Percentiles rank a stretch among this genome's conserved stretches.
Conservation (phyloP, 306 rosid genomes). For the Trifolium subterraneum region DNA sequence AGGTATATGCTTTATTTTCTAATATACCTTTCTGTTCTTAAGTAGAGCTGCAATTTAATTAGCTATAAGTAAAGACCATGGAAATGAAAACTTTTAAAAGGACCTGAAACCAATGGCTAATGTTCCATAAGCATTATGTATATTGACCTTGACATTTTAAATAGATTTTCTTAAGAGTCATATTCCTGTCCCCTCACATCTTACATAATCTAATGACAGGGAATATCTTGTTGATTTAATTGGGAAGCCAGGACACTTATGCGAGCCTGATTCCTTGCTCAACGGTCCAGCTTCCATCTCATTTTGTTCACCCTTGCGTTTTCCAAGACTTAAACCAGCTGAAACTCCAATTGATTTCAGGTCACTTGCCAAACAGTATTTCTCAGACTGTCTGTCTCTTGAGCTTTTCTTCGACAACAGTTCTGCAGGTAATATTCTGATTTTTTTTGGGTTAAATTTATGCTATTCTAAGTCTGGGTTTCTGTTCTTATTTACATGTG, state of each 20-base stretch:
- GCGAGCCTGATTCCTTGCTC: constrained; percentile 95
- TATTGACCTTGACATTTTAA: constrained; percentile 14
- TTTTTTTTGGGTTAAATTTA: constrained; percentile 28
- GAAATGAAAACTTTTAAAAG: constrained; percentile 35
- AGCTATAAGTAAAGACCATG: constrained; percentile 17
- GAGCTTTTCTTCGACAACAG: constrained; percentile 83
- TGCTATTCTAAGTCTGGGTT: constrained; percentile 38
- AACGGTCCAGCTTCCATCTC: constrained; percentile 98
- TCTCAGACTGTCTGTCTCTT: constrained; percentile 76
- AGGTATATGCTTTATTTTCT: constrained; percentile 57
- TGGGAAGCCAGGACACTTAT: constrained; percentile 82
- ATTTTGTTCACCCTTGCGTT: constrained; percentile 94
- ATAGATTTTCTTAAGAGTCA: constrained; percentile 24
- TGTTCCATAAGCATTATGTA: constrained; percentile 20
- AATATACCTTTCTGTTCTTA: constrained; percentile 25
- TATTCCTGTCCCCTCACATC: constrained; percentile 42
- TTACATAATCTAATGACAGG: constrained; percentile 57
- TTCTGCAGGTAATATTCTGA: constrained; percentile 71
- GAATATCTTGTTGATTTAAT: constrained; percentile 91
- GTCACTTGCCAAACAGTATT: constrained; percentile 93
- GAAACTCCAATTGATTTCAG: constrained; percentile 82
- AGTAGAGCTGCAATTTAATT: constrained; percentile 36
- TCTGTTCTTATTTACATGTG: constrained; percentile 23
- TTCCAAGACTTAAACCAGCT: constrained; percentile 83
- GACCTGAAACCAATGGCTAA: constrained; percentile 17